A percentile compares a stretch with the other conserved stretches of the same genome.
These are phyloP conservation scores for Skeletonema grethae DNA, from an alignment of 108 stramenopile genomes.

Conservation along the genomic window DNA sequence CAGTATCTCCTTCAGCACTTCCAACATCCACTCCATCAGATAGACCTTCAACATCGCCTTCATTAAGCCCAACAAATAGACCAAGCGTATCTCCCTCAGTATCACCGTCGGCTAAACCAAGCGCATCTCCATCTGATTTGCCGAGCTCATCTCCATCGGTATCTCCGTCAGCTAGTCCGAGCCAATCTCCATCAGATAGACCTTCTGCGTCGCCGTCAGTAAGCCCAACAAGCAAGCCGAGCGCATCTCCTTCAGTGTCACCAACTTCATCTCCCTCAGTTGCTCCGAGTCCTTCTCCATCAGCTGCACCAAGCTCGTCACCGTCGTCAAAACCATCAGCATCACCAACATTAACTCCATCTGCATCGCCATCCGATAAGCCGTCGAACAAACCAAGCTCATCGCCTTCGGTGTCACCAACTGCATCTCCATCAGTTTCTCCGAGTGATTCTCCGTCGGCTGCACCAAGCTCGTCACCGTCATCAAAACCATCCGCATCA, in stretches of 20 bases:
- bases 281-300: background rate
- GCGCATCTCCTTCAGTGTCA: background rate
- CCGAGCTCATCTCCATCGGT: background rate
- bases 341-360: too few species aligned
- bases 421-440: too few species aligned
- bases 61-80: background rate
- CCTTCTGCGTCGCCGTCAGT: slow-evolving; percentile 5
- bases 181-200: background rate
- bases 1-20: background rate
- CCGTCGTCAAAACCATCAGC: background rate
- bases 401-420: background rate
- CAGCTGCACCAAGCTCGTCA: background rate
- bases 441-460: too few species aligned
- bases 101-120: background rate
- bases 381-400: too few species aligned
- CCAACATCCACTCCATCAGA: background rate
- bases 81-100: background rate
- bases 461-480: background rate
- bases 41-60: background rate
- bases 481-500: background rate
- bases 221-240: background rate
- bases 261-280: background rate
- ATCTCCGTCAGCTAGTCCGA: background rate
- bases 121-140: too few species aligned
- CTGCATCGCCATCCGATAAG: too few species aligned